Evolutionary conservation across 805 yeast species (phyloP), one percentile per base, ranked within the genome.

Genomic region (Grigorovia yakushimaensis): DNA sequence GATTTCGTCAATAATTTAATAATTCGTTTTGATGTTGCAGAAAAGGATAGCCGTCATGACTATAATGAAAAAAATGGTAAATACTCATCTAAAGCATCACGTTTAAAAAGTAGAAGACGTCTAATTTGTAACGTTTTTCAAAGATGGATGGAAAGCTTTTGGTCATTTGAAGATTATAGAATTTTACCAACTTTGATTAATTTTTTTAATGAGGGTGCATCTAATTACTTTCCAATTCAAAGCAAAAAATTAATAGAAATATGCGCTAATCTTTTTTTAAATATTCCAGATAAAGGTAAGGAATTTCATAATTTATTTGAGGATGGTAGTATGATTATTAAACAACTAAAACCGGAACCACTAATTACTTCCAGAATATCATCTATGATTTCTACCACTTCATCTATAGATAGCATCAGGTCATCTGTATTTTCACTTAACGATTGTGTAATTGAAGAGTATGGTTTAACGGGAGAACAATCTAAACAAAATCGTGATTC

Each of bases 131-230:
- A 76, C 53, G 72, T 83, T 62, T 77, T 88, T 59, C 84, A 80
- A 61, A 69, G 78, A 35, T 91, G 98, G 98, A 67, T 91, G 63
- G 95, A 88, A 63, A 82, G 93, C 45, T 88, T 84, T 61, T 91
- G 96, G 96, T 78, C 81, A 52, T 77, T 76, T 43, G 71, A 73
- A 18, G 95, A 88, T 61, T 76, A 75, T 51, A 66, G 64, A 22
- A 68, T 81, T 38, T 66, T 88, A 42, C 78, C 93, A 11, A 82
- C 87, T 0, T 67, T 88, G 57, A 73, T 84, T 41, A 84, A 84
- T 57, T 84, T 88, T 59, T 81, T 86, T 58, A 85, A 84, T 61
- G 95, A 85, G 63, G 88, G 81, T 13, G 72, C 81, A n/a, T 70
- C 77, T n/a, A 58, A 62, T 11, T 70, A 62, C 48, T 66, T 84